phyloP scores from a whole-genome alignment of 192 early-diverging fungal genomes.

The Backusella macrospora region DNA sequence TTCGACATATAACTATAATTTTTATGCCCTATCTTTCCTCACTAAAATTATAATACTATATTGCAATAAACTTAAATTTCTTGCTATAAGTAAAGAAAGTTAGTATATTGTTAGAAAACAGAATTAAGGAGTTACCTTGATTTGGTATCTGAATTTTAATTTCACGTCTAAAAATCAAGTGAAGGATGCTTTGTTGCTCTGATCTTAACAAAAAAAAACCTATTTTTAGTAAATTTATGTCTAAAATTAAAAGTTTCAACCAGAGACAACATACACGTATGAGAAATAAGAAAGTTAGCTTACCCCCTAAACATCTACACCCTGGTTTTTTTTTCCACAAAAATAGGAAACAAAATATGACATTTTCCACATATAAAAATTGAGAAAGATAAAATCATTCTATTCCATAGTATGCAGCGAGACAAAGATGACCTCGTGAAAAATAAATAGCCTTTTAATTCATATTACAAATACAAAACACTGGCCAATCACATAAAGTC shows the following conservation, averaged over 20 bases:
- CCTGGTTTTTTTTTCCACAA: too few species aligned
- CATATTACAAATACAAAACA: slow-evolving; percentile 4
- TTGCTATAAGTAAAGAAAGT: background rate
- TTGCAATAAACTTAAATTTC: background rate
- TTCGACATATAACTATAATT: too few species aligned
- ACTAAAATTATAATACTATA: background rate
- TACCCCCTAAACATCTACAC: too few species aligned
- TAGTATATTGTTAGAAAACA: background rate
- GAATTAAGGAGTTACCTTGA: background rate
- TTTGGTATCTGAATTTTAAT: background rate
- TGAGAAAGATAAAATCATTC: background rate
- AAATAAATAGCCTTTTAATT: background rate
- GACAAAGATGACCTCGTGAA: background rate
- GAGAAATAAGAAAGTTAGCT: too few species aligned
- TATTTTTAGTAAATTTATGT: too few species aligned
- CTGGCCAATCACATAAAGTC: background rate
- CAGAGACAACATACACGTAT: too few species aligned
- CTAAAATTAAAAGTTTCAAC: too few species aligned
- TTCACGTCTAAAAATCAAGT: background rate
- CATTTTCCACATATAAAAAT: background rate
- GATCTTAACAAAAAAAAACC: background rate
- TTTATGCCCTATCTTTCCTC: background rate
- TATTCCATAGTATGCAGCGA: background rate
- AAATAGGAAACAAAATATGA: too few species aligned
- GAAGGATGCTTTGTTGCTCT: too few species aligned